Percentiles rank a stretch among this genome's conserved stretches.
These are phyloP conservation scores for Boletus patriciae DNA, from an alignment of 768 basidiomycete genomes.

Conservation along the genomic window DNA sequence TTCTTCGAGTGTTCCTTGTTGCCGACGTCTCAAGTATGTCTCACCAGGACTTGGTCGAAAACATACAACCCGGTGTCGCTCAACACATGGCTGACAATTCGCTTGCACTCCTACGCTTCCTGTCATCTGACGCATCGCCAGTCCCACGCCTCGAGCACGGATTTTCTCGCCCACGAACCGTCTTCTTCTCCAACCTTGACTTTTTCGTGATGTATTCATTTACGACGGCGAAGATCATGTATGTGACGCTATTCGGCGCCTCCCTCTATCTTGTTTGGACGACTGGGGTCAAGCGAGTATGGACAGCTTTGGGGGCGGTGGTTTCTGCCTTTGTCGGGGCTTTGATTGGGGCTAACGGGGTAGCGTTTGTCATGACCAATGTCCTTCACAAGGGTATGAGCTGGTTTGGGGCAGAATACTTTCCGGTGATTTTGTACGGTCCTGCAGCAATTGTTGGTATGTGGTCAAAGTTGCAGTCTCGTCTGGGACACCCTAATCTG, in stretches of 20 bases:
- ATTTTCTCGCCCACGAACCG: constrained; percentile 55
- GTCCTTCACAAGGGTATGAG: constrained; percentile 71
- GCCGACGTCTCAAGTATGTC: neutral
- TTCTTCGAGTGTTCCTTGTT: neutral
- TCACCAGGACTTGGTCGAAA: constrained; percentile 66
- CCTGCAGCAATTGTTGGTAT: constrained; percentile 72
- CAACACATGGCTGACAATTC: constrained; percentile 91
- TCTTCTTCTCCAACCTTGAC: constrained; percentile 76
- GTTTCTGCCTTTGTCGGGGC: constrained; percentile 54
- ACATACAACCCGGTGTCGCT: constrained; percentile 82
- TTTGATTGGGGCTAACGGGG: constrained; percentile 61
- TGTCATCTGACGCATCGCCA: constrained; percentile 69
- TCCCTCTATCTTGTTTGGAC: constrained; percentile 46
- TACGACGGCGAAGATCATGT: constrained; percentile 63
- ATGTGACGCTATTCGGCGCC: constrained; percentile 49
- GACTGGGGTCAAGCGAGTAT: constrained; percentile 30
- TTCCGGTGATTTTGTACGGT: constrained; percentile 66
- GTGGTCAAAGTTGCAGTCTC: constrained; percentile 19
- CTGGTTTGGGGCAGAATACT: constrained; percentile 79
- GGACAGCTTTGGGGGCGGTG: constrained; percentile 49
- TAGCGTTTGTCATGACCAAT: constrained; percentile 66
- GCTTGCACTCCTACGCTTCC: constrained; percentile 71
- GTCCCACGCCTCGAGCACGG: constrained; percentile 60
- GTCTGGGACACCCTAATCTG: neutral
- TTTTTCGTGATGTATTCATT: constrained; percentile 74